Percentiles rank a stretch among this genome's conserved stretches.
Conservation (phyloP, 2,329 filamentous ascomycete species). For the Xenosphaeropsis pyriputrescens region DNA sequence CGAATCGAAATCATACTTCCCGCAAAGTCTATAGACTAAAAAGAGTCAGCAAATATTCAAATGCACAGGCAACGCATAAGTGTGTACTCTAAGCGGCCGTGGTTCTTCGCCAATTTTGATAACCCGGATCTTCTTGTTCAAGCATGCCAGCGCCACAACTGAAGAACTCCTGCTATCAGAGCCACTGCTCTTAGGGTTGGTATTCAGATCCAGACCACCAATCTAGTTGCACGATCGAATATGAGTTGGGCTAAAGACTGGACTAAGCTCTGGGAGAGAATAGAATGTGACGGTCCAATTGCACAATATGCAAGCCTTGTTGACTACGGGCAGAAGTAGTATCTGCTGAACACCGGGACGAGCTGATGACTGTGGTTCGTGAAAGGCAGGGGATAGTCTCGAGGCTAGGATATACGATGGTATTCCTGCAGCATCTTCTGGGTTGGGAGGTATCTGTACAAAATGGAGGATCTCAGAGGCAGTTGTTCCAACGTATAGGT, state of each 20-base stretch:
- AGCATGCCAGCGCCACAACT: slow-evolving; percentile 59
- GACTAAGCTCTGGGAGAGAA: slow-evolving; percentile 83
- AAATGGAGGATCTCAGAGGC: slow-evolving; percentile 67
- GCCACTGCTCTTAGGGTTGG: slow-evolving; percentile 24
- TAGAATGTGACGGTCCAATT: slow-evolving; percentile 97
- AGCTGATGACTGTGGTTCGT: slow-evolving; percentile 34
- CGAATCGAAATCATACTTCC: slow-evolving; percentile 66
- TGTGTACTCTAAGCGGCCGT: slow-evolving; percentile 47
- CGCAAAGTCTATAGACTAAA: slow-evolving; percentile 80
- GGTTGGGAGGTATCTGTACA: slow-evolving; percentile 66
- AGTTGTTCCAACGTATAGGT: slow-evolving; percentile 56
- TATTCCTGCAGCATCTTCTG: slow-evolving; percentile 40
- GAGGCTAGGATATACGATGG: slow-evolving; percentile 68
- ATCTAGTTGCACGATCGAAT: slow-evolving; percentile 86
- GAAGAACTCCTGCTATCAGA: slow-evolving; percentile 19
- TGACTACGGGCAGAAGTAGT: slow-evolving; percentile 65
- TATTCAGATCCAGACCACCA: slow-evolving; percentile 71
- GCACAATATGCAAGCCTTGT: slow-evolving; percentile 86
- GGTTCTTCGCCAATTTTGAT: slow-evolving; percentile 72
- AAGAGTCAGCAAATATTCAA: too few relatives aligned
- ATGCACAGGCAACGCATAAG: too few relatives aligned
- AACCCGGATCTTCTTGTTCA: slow-evolving; percentile 68
- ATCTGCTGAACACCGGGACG: slow-evolving; percentile 80
- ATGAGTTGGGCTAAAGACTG: slow-evolving; percentile 67
- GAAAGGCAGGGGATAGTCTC: slow-evolving; percentile 59